Conservation (phyloP, 768 basidiomycete genomes). For the Tylopilus vinaceipallidus region DNA sequence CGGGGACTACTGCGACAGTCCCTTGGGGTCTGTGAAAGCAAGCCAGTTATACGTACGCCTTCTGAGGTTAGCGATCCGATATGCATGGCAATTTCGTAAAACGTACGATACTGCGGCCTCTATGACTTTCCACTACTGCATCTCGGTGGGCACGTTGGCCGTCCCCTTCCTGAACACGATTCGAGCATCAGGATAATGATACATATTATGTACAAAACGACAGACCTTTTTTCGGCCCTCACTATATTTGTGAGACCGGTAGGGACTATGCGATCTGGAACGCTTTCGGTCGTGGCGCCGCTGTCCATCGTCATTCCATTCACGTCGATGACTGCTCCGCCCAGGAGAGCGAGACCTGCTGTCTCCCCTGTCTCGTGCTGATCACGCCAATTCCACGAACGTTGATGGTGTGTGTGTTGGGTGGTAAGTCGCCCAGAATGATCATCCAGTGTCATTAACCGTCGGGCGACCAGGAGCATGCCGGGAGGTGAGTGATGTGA, state of each 20-base stretch:
- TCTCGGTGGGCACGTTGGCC: conserved; percentile 1
- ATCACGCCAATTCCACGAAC: background rate
- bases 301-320: conserved; percentile 8
- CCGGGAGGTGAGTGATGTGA: conserved; percentile 22
- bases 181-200: background rate
- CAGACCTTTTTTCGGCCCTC: conserved; percentile 10
- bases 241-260: conserved; percentile 1
- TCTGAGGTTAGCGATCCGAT: conserved; percentile 23
- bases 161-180: conserved; percentile 6
- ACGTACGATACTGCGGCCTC: conserved; percentile 33
- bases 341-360: conserved; percentile 28
- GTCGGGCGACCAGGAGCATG: conserved; percentile 27
- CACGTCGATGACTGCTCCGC: conserved; percentile 6
- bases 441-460: conserved; percentile 5
- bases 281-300: conserved; percentile 9
- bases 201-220: too few relatives aligned
- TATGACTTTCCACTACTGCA: conserved; percentile 2
- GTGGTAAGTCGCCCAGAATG: conserved; percentile 17
- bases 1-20: conserved; percentile 16
- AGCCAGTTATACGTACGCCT: conserved; percentile 18
- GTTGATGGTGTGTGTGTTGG: conserved; percentile 4
- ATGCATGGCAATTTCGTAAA: background rate
- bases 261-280: conserved; percentile 27
- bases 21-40: conserved; percentile 21
- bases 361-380: conserved; percentile 20